These are phyloP conservation scores for Pseudomonodictys pantanalensis DNA, from an alignment of 495 filamentous ascomycete species.

Conservation along the genomic window DNA sequence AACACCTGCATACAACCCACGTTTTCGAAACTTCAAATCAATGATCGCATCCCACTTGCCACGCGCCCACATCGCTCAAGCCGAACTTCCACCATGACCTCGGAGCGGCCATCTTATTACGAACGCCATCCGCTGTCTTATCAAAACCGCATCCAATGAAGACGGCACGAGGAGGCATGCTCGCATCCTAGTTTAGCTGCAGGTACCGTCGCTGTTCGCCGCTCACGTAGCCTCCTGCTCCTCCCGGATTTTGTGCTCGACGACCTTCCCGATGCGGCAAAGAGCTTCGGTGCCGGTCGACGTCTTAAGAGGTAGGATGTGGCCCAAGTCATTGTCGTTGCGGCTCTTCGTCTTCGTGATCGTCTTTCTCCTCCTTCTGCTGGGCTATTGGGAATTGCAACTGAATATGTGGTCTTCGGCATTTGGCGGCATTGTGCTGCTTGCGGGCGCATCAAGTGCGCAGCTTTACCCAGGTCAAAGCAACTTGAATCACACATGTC, in stretches of 20 bases:
- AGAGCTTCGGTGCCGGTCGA: slow-evolving; percentile 18
- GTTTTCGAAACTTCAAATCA: no score
- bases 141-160: slow-evolving; percentile 26
- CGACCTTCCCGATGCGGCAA: slow-evolving; percentile 29
- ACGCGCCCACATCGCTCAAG: neutral
- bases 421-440: neutral
- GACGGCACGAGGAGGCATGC: slow-evolving; percentile 17
- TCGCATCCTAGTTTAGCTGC: slow-evolving; percentile 13
- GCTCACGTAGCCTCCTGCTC: slow-evolving; percentile 1
- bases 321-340: neutral
- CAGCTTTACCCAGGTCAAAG: slow-evolving; percentile 36
- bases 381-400: neutral
- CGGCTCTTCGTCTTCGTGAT: neutral
- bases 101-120: neutral
- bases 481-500: slow-evolving; percentile 46
- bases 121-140: neutral
- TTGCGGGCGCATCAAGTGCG: neutral
- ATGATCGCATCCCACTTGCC: neutral
- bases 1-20: no score
- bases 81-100: neutral
- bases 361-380: slow-evolving; percentile 1
- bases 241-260: neutral
- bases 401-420: neutral
- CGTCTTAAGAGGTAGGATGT: slow-evolving; percentile 13
- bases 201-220: slow-evolving; percentile 25